These are phyloP conservation scores for Viridothelium virens DNA, from an alignment of 495 filamentous ascomycete genomes.

Conservation along the genomic window DNA sequence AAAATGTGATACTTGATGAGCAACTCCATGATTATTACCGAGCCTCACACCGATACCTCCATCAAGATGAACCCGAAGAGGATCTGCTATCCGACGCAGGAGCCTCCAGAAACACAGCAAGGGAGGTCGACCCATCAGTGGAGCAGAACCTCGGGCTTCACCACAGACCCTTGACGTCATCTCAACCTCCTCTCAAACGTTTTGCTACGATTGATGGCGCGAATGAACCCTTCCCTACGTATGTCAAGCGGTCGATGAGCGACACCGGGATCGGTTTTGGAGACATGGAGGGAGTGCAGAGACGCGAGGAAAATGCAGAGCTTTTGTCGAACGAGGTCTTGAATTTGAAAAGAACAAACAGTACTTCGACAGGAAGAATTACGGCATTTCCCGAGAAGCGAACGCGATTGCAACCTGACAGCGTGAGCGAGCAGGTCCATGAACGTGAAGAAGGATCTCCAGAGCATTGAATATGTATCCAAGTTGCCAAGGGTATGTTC, in stretches of 20 bases:
- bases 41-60: neutral
- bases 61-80: neutral
- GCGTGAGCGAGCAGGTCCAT: neutral
- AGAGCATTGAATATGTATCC: neutral
- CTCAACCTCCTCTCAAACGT: neutral
- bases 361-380: neutral
- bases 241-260: neutral
- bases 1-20: neutral
- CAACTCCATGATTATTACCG: neutral
- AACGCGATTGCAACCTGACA: neutral
- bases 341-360: neutral
- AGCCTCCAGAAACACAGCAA: neutral
- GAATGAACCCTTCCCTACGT: neutral
- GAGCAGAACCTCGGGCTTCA: neutral
- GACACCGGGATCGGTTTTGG: conserved; percentile 1
- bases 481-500: neutral
- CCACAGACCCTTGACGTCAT: neutral
- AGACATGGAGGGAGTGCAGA: conserved; percentile 3
- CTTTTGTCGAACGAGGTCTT: neutral
- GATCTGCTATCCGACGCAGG: neutral
- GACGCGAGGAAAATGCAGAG: neutral
- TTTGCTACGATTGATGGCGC: conserved; percentile 1
- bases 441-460: neutral
- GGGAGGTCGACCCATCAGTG: neutral
- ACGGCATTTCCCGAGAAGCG: neutral